phyloP scores from a whole-genome alignment of 2,329 filamentous ascomycete genomes.

The Thelonectria olida region DNA sequence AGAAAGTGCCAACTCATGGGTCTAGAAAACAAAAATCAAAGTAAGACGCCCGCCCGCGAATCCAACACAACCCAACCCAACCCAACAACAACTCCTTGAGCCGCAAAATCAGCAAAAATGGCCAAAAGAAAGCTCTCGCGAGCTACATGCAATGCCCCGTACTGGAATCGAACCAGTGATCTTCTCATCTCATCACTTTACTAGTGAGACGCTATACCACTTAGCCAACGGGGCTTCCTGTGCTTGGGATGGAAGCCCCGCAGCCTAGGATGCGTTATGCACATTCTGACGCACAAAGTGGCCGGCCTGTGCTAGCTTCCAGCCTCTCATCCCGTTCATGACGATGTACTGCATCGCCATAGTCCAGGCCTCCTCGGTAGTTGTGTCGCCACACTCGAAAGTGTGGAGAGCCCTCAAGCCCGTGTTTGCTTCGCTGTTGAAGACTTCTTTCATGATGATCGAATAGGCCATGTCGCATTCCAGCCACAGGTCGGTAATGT shows the following conservation, averaged over 20 bases:
- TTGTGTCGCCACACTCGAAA: constrained; percentile 61
- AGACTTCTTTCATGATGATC: constrained; percentile 53
- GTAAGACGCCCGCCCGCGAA: too few relatives aligned
- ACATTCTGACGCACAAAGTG: constrained; percentile 49
- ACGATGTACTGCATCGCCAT: constrained; percentile 54
- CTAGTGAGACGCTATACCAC: constrained; percentile 24
- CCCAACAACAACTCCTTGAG: not conserved
- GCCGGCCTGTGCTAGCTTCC: constrained; percentile 56
- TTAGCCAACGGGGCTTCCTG: constrained; percentile 21
- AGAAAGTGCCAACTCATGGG: not conserved
- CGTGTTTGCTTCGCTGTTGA: constrained; percentile 39
- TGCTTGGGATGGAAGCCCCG: not conserved
- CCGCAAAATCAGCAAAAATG: not conserved
- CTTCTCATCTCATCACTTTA: constrained; percentile 27
- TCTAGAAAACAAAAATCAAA: not conserved
- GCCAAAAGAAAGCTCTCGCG: not conserved
- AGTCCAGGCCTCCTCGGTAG: constrained; percentile 56
- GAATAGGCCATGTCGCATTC: constrained; percentile 62
- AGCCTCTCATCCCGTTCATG: constrained; percentile 47
- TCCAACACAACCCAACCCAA: not conserved
- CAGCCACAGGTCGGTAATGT: constrained; percentile 59
- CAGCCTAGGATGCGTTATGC: constrained; percentile 1
- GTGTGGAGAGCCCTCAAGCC: constrained; percentile 53
- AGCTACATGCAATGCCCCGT: constrained; percentile 6
- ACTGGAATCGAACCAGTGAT: constrained; percentile 28